Conservation (phyloP, 495 filamentous ascomycete genomes). For the Penicillium samsonianum region DNA sequence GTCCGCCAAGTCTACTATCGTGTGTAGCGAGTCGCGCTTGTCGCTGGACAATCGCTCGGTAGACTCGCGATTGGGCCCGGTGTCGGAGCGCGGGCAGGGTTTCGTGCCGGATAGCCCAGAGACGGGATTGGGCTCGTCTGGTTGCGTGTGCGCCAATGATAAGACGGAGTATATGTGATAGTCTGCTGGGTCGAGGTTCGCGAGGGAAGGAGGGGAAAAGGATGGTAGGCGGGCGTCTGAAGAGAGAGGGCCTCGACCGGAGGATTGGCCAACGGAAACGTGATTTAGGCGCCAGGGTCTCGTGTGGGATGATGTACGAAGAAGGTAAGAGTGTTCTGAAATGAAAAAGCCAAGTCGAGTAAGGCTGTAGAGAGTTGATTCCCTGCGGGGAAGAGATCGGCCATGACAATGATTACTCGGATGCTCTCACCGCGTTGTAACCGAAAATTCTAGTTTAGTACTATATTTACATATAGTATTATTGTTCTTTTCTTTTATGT, state of each 20-base stretch:
- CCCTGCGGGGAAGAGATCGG: constrained; percentile 16
- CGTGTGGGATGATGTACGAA: neutral
- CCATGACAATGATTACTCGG: constrained; percentile 16
- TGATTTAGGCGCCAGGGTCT: constrained; percentile 47
- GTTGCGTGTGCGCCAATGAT: constrained; percentile 61
- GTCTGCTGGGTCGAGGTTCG: constrained; percentile 23
- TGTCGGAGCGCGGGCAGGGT: constrained; percentile 69
- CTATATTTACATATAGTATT: neutral
- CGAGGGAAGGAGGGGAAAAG: constrained; percentile 23
- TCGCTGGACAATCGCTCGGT: constrained; percentile 66
- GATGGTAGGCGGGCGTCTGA: constrained; percentile 25
- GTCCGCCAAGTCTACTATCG: constrained; percentile 29
- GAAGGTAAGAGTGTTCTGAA: neutral
- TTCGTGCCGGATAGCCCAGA: constrained; percentile 70
- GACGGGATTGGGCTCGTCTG: constrained; percentile 59
- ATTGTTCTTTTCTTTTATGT: neutral
- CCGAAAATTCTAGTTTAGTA: neutral
- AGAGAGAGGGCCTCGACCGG: constrained; percentile 21
- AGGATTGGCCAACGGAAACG: constrained; percentile 33
- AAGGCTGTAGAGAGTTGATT: constrained; percentile 7
- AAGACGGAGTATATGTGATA: constrained; percentile 33
- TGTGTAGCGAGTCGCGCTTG: constrained; percentile 54
- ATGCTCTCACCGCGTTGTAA: constrained; percentile 5
- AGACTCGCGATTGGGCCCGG: constrained; percentile 71
- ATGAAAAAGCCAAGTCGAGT: constrained; percentile 1